Evolutionary conservation across 148 eudicot species (phyloP).

Genomic region (Salicornia ramosissima): DNA sequence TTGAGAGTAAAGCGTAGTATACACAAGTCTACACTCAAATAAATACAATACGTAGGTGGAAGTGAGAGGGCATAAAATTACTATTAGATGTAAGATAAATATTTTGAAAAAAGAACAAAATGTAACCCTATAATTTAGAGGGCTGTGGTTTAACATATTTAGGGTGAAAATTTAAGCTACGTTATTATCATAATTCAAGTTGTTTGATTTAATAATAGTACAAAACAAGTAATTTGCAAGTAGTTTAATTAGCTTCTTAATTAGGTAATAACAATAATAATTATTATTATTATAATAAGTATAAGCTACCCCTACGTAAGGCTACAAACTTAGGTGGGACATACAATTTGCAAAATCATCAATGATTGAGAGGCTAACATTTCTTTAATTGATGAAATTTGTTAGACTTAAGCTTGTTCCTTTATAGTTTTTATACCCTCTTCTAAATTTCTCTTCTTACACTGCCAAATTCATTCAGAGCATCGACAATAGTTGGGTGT

Average conservation of each 20-base stretch:
- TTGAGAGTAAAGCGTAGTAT: no score
- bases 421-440: no score
- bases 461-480: neutral
- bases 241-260: constrained; percentile 11
- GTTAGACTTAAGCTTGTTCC: neutral
- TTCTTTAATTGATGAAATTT: neutral
- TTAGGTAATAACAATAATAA: neutral
- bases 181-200: constrained; percentile 13
- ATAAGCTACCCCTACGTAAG: constrained; percentile 1
- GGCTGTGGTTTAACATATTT: no score
- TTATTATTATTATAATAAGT: no score
- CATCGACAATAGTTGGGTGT: no score
- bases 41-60: no score
- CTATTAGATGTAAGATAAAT: no score
- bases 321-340: neutral
- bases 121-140: neutral
- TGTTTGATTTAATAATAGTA: constrained; percentile 4
- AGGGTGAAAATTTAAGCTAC: neutral
- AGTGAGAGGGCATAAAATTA: no score
- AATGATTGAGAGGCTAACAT: constrained; percentile 11
- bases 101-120: no score
- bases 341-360: constrained; percentile 15
- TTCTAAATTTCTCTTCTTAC: neutral
- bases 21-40: no score
- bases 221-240: constrained; percentile 12